Base-by-base conservation (phyloP, 805 yeast genomes). In the Candida wancherniae region DNA sequence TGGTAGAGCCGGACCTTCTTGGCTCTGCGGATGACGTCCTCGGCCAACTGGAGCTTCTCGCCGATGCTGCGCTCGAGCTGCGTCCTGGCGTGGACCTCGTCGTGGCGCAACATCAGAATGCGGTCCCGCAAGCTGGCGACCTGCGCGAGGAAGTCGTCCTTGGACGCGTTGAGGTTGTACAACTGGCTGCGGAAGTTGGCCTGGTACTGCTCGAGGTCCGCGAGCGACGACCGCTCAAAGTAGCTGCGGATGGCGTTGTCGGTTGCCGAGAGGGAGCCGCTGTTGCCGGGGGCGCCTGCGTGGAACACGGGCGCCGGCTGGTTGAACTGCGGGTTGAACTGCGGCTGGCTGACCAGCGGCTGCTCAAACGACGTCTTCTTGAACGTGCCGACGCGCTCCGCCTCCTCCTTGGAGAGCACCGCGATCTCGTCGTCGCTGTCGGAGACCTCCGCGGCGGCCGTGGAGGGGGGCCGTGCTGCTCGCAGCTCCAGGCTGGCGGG, bases 221-320 rank as follows among this genome's bases (percentile, higher is more conserved):
- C 31, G 17, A 31, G 24, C 12, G 31, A 31, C 19, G 24, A 34
- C 15, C 24, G 28, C 30, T 31, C 35, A 22, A 42, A 42, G 17
- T 39, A 34, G 15, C 27, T 19, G 6, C 34, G 28, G 6, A 33
- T 26, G 5, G 28, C 19, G n/a, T 16, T 12, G 31, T 37, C 41
- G 24, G 12, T 31, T 17, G 9, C 22, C 15, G 19, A 19, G 5
- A 4, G 24, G 26, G 21, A 13, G 19, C 14, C 23, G n/a, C 19
- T 16, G 17, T 8, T 13, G 9, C 26, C 29, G 10, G 15, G 19
- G 7, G 26, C 41, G 1, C 55, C 55, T 3, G 44, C 44, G 27
- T 56, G 61, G 9, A 41, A 47, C 2, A 52, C 58, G 3, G 61
- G 62, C 2, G 50, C 60, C 3, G 62, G 62, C 28, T 41, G 35